Conservation (phyloP, 441 rosid species). For the Gossypium laxum region DNA sequence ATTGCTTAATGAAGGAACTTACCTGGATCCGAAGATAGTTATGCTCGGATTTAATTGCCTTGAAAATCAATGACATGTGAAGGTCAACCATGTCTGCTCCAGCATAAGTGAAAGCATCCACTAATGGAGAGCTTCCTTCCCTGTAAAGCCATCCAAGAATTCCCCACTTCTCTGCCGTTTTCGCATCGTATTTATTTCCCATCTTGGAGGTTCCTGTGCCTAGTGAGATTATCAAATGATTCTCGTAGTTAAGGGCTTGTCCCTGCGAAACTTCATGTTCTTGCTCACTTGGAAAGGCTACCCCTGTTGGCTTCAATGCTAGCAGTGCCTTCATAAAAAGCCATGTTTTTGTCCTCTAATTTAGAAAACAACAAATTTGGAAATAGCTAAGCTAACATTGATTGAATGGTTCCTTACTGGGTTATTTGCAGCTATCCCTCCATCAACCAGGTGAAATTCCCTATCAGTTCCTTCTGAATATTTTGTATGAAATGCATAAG, state of each 20-base stretch:
- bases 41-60: conserved; percentile 15
- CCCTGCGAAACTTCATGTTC: conserved; percentile 9
- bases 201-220: conserved; percentile 36
- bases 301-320: conserved; percentile 27
- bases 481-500: conserved; percentile 30
- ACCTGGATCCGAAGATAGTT: conserved; percentile 33
- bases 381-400: not conserved
- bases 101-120: conserved; percentile 30
- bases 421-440: conserved; percentile 41
- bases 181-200: conserved; percentile 23
- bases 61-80: conserved; percentile 29
- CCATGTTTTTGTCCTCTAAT: not conserved
- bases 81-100: conserved; percentile 36
- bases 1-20: conserved; percentile 7
- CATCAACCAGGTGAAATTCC: conserved; percentile 49
- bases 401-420: conserved; percentile 26
- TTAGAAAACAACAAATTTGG: not conserved
- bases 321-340: conserved; percentile 21
- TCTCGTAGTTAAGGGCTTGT: conserved; percentile 26
- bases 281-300: conserved; percentile 13
- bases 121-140: conserved; percentile 32
- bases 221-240: conserved; percentile 37
- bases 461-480: conserved; percentile 3
- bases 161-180: conserved; percentile 45
- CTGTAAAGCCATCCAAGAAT: conserved; percentile 33